Evolutionary conservation across 2,329 filamentous ascomycete genomes (phyloP), one percentile per base, ranked within the genome.

Genomic region (Mycosphaerella sp.): DNA sequence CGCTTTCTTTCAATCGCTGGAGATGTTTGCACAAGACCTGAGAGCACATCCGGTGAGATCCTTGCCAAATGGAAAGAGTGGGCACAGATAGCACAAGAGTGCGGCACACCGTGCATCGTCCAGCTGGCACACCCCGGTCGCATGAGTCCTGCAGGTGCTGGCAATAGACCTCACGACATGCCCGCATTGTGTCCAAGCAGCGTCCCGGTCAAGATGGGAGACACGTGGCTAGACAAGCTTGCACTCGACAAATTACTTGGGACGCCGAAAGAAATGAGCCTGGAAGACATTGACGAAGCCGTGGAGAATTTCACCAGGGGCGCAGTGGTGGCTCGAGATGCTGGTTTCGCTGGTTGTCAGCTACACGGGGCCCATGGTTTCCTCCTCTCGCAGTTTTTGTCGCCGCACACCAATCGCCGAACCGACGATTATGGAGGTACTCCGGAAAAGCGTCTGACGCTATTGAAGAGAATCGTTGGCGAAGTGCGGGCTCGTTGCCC

Each of bases 251-350:
- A 61, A 31, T 29, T 59, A 38, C 48, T 66, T 9, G 78, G 80
- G 2, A 77, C 74, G 1, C 82, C 83, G 0, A 74, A 76, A 43
- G 82, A 76, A 48, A 81, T 86, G 78, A 78, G 72, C 0, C 29
- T 66, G 0, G 64, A 66, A 0, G 82, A 86, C 39, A 82, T 85
- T 42, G 70, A 77, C 14, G 69, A 72, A 0, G 76, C 80, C 0
- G 73, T 82, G 7, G 62, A 66, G 6, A 73, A 76, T 43, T 85
- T 84, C 56, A 77, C 77, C 0, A 67, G 73, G 23, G 75, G 74
- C 0, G 82, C 83, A 1, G 71, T 73, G 5, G 62, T 83, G 3
- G 72, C 73, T 53, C 70, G 70, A 2, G 72, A 78, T 54, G 70
- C 72, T 23, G 79, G 79, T 0, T 81, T 80, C 54, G 72, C 74